Percentiles rank a stretch among this genome's conserved stretches.
phyloP scores from a whole-genome alignment of 768 basidiomycete genomes.

The Amanita rubescens region DNA sequence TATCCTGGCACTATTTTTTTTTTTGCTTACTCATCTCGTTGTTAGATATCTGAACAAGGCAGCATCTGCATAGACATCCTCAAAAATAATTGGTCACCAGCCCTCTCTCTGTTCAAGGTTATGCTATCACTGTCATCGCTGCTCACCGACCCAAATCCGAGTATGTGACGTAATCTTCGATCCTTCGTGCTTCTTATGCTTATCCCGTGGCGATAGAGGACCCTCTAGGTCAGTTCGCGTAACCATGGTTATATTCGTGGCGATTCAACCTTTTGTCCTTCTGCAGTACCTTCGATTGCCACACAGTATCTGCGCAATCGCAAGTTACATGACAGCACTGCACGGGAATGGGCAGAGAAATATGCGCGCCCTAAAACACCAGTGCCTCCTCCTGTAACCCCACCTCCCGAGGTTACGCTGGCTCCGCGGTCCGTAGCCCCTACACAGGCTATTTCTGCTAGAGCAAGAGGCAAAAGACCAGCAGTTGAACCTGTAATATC shows the following conservation, averaged over 20 bases:
- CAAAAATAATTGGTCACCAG: constrained; percentile 93
- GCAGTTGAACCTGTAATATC: background rate
- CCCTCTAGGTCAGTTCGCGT: constrained; percentile 48
- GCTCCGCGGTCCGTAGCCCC: constrained; percentile 9
- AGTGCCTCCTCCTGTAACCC: constrained; percentile 11
- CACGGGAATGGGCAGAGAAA: constrained; percentile 68
- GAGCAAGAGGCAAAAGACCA: constrained; percentile 7
- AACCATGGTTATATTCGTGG: background rate
- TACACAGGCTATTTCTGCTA: constrained; percentile 26
- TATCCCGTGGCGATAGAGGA: constrained; percentile 38
- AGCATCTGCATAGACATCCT: constrained; percentile 86
- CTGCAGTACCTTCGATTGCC: constrained; percentile 62
- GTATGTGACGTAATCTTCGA: constrained; percentile 37
- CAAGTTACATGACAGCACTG: constrained; percentile 66
- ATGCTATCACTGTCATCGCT: constrained; percentile 90
- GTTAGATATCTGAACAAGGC: constrained; percentile 64
- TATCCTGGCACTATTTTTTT: background rate
- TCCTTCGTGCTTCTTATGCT: constrained; percentile 9
- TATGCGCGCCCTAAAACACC: constrained; percentile 48
- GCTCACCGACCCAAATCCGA: constrained; percentile 89
- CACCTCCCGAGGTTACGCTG: constrained; percentile 17
- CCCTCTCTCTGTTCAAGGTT: constrained; percentile 89
- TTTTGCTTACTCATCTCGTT: background rate
- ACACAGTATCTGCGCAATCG: constrained; percentile 61
- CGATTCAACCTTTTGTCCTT: background rate